phyloP scores from a whole-genome alignment of 768 basidiomycete species.

The Leccinum pellstonianum region DNA sequence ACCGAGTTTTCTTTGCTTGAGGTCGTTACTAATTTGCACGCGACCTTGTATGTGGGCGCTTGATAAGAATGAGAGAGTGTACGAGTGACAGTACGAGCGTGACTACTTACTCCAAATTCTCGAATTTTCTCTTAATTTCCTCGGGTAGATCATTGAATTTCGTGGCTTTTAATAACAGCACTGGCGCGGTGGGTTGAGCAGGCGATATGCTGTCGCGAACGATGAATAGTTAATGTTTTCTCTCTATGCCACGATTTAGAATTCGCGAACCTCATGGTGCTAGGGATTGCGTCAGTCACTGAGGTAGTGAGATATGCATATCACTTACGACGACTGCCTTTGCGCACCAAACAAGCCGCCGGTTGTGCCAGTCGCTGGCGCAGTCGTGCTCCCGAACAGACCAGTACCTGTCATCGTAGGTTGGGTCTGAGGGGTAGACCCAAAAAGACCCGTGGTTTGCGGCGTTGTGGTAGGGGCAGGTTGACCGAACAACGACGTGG shows the following conservation, averaged over 20 bases:
- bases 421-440: conserved; percentile 22
- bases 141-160: conserved; percentile 86
- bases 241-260: not conserved
- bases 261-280: conserved; percentile 29
- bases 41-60: conserved; percentile 75
- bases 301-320: not conserved
- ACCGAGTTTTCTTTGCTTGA: conserved; percentile 73
- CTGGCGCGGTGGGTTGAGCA: conserved; percentile 28
- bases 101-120: conserved; percentile 63
- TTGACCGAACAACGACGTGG: conserved; percentile 39
- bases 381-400: conserved; percentile 29
- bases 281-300: conserved; percentile 1
- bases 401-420: conserved; percentile 13
- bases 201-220: conserved; percentile 28
- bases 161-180: conserved; percentile 47
- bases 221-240: conserved; percentile 1
- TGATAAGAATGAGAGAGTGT: conserved; percentile 1
- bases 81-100: not conserved
- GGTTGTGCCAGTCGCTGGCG: conserved; percentile 4
- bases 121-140: conserved; percentile 59
- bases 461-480: conserved; percentile 18
- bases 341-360: conserved; percentile 30
- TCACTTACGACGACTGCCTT: conserved; percentile 33
- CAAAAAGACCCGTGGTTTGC: conserved; percentile 21
- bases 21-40: conserved; percentile 75